phyloP scores from a whole-genome alignment of 345 rosid species.

The Salix suchowensis region DNA sequence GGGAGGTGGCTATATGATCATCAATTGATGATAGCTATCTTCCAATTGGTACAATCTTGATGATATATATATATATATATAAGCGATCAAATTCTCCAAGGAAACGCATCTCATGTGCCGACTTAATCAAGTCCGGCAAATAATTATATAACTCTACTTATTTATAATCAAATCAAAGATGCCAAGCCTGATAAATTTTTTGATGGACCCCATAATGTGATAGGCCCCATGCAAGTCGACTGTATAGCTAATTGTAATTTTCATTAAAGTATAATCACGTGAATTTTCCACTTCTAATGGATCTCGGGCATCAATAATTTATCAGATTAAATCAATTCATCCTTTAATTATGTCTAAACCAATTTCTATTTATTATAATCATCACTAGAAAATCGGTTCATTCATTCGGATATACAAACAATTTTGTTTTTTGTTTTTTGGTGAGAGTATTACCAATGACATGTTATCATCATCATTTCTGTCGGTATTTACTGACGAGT shows the following conservation, averaged over 20 bases:
- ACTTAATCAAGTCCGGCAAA: neutral
- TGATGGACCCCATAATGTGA: neutral
- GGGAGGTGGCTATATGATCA: neutral
- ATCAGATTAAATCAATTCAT: neutral
- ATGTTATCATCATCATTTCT: too few relatives aligned
- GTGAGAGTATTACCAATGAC: too few relatives aligned
- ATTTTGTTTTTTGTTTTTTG: too few relatives aligned
- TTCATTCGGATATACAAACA: too few relatives aligned
- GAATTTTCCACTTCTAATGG: neutral
- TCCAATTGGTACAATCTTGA: too few relatives aligned
- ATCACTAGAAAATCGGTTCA: too few relatives aligned
- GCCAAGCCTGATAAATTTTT: neutral
- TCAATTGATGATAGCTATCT: neutral
- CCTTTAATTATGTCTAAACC: neutral
- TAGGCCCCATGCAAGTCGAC: neutral
- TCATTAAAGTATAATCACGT: neutral
- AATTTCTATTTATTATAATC: neutral
- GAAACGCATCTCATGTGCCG: neutral
- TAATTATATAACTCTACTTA: neutral
- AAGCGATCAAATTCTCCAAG: neutral
- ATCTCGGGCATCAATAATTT: neutral
- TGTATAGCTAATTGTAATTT: neutral
- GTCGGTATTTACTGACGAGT: too few relatives aligned
- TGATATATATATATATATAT: neutral
- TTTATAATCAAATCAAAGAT: neutral